Evolutionary conservation across 768 basidiomycete genomes (phyloP).

Genomic region (Antrodiella citrinella): DNA sequence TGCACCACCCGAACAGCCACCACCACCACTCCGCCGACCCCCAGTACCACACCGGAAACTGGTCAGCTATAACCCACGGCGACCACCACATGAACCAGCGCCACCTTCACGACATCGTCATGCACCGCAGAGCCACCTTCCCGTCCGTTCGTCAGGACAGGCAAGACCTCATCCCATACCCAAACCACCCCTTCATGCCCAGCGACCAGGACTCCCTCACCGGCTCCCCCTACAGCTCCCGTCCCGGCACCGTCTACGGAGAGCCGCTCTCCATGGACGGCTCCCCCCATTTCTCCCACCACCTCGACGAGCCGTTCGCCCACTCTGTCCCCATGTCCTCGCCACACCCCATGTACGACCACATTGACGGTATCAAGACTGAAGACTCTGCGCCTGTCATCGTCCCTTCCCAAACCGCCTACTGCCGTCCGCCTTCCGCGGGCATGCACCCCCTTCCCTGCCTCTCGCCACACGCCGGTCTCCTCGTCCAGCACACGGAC

Average conservation of each 20-base stretch:
- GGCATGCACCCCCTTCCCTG: slow-evolving; percentile 28
- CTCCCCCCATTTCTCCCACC: slow-evolving; percentile 29
- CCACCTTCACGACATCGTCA: slow-evolving; percentile 36
- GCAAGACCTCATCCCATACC: slow-evolving; percentile 33
- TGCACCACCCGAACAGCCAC: slow-evolving; percentile 16
- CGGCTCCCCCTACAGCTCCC: slow-evolving; percentile 22
- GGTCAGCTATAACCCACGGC: slow-evolving; percentile 22
- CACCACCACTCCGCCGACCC: slow-evolving; percentile 10
- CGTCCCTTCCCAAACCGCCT: slow-evolving; percentile 56
- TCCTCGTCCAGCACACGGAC: slow-evolving; percentile 82
- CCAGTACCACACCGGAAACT: slow-evolving; percentile 18
- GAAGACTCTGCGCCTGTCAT: slow-evolving; percentile 51
- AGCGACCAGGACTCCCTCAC: slow-evolving; percentile 31
- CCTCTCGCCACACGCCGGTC: slow-evolving; percentile 35
- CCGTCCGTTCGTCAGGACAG: slow-evolving; percentile 73
- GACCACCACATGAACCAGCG: slow-evolving; percentile 24
- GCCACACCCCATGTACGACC: slow-evolving; percentile 40
- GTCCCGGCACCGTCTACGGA: slow-evolving; percentile 30
- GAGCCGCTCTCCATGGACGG: slow-evolving; percentile 31
- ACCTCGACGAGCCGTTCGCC: slow-evolving; percentile 24
- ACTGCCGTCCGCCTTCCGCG: slow-evolving; percentile 30
- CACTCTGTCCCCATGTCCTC: slow-evolving; percentile 24
- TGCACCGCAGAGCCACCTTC: slow-evolving; percentile 60
- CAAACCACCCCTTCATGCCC: slow-evolving; percentile 35
- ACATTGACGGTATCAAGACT: slow-evolving; percentile 49